Conservation (phyloP, 805 yeast species). For the Spathaspora hagerdaliae region DNA sequence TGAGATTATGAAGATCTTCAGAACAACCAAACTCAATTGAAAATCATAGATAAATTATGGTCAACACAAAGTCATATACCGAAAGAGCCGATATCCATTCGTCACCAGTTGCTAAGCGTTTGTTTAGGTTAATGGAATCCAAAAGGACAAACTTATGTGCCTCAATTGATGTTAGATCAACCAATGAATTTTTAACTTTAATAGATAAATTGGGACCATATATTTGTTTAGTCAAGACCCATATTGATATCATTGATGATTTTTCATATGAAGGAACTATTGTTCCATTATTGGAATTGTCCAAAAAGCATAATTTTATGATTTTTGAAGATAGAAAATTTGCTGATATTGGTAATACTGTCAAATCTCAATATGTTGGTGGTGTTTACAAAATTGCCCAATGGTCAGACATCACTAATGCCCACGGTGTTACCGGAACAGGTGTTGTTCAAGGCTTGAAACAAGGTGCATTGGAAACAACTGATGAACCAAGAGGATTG, state of each 20-base stretch:
- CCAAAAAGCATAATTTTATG: conserved; percentile 81
- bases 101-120: conserved; percentile 75
- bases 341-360: conserved; percentile 98
- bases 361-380: conserved; percentile 85
- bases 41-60: conserved; percentile 12
- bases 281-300: conserved; percentile 63
- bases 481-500: conserved; percentile 79
- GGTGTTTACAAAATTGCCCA: conserved; percentile 85
- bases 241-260: conserved; percentile 88
- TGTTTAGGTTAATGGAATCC: conserved; percentile 67
- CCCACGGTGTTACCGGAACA: conserved; percentile 95
- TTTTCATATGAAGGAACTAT: conserved; percentile 79
- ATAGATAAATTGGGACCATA: conserved; percentile 85
- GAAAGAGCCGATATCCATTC: conserved; percentile 67
- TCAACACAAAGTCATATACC: conserved; percentile 43
- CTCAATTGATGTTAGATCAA: conserved; percentile 83
- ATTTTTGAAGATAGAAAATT: conserved; percentile 97
- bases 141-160: conserved; percentile 92
- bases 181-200: conserved; percentile 66
- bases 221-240: conserved; percentile 90
- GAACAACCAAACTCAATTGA: no score
- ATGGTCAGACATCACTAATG: conserved; percentile 97
- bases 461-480: conserved; percentile 71
- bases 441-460: conserved; percentile 89
- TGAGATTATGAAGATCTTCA: no score